Evolutionary conservation across 73 alveolate genomes (phyloP).

Genomic region (Stentor coeruleus): DNA sequence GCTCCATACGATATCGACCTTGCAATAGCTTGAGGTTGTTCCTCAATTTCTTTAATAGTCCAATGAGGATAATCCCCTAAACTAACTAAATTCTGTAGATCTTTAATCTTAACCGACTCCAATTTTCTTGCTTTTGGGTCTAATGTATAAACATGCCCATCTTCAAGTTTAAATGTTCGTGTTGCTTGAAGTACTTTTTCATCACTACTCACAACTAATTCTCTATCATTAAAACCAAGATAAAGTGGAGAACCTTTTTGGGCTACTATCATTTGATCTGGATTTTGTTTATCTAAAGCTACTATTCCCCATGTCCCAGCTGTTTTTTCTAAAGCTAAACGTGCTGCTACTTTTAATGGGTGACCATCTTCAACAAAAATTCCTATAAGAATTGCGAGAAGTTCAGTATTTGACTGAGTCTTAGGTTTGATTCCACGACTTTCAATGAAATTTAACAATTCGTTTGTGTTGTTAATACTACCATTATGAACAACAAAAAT

Average conservation of each 20-base stretch:
- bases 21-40: constrained; percentile 67
- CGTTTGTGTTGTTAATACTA: constrained; percentile 61
- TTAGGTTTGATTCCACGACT: constrained; percentile 49
- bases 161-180: constrained; percentile 55
- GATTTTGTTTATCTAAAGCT: constrained; percentile 43
- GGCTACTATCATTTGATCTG: constrained; percentile 50
- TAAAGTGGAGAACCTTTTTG: constrained; percentile 57
- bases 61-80: constrained; percentile 55
- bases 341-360: constrained; percentile 60
- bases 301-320: constrained; percentile 63
- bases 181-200: constrained; percentile 77
- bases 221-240: constrained; percentile 36
- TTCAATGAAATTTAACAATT: constrained; percentile 45
- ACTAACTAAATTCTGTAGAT: constrained; percentile 9
- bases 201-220: constrained; percentile 66
- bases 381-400: constrained; percentile 71
- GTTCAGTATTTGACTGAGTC: constrained; percentile 79
- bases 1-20: constrained; percentile 75
- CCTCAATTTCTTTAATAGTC: constrained; percentile 70
- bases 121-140: constrained; percentile 29
- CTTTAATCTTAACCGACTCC: constrained; percentile 38
- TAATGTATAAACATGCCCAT: constrained; percentile 62
- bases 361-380: constrained; percentile 45
- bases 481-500: constrained; percentile 84
- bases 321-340: constrained; percentile 46